Evolutionary conservation across 2,329 filamentous ascomycete species (phyloP).

Genomic region (Aspergillus novofumigatus): DNA sequence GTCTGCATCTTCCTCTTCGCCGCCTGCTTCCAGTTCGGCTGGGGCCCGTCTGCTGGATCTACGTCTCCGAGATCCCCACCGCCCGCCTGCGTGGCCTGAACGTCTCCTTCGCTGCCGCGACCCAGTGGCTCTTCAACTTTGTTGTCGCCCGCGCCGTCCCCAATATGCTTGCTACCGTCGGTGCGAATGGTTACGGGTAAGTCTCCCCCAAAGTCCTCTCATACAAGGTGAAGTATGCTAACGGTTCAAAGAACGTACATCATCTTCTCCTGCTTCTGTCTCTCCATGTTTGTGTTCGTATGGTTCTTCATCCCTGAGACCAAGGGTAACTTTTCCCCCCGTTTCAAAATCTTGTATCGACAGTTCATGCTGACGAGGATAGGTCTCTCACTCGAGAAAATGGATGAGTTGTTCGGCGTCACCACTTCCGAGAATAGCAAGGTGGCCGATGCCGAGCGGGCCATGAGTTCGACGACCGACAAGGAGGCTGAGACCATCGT

Average conservation of each 20-base stretch:
- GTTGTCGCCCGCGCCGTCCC: slow-evolving; percentile 65
- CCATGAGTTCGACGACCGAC: not conserved
- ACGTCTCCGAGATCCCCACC: slow-evolving; percentile 66
- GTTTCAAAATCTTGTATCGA: not conserved
- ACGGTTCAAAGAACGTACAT: slow-evolving; percentile 59
- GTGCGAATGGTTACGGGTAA: slow-evolving; percentile 47
- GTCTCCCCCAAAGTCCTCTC: not conserved
- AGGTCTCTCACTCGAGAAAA: slow-evolving; percentile 56
- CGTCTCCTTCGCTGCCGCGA: slow-evolving; percentile 64
- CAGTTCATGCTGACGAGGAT: not conserved
- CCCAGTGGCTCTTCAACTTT: slow-evolving; percentile 72
- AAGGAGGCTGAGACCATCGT: slow-evolving; percentile 13
- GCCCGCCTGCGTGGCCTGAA: slow-evolving; percentile 63
- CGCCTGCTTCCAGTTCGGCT: slow-evolving; percentile 64
- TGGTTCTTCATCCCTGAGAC: slow-evolving; percentile 70
- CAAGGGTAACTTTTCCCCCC: slow-evolving; percentile 51
- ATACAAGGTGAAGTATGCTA: no score
- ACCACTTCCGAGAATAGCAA: slow-evolving; percentile 41
- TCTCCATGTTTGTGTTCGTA: slow-evolving; percentile 61
- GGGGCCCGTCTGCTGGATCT: slow-evolving; percentile 71
- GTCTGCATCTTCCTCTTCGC: slow-evolving; percentile 71
- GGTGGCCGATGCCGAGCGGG: slow-evolving; percentile 16
- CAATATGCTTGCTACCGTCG: slow-evolving; percentile 60
- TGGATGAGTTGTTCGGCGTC: slow-evolving; percentile 64
- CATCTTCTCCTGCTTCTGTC: slow-evolving; percentile 64